Base-by-base conservation (phyloP, 1,139 yeast species). In the Kodamaea anthophila region DNA sequence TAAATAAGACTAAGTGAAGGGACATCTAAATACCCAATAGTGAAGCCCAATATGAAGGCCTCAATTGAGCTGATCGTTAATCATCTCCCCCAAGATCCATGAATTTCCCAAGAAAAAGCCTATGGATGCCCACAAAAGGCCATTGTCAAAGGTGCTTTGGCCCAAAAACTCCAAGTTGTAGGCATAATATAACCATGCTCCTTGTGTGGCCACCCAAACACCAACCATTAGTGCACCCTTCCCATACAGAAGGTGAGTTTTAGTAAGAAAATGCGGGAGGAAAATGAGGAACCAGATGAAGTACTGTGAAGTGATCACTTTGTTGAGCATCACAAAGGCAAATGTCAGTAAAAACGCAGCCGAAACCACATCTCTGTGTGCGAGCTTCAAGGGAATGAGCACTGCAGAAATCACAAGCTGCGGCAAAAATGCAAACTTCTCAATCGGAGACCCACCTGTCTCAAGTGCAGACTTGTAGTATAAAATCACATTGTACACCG, bases 261-360 rank as follows among this genome's bases (percentile, higher is more conserved):
- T 49, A 2, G 77, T 61, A 11, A 83, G 51, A 47, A 65, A 78
- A 33, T 84, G 74, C 1, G 97, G 97, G 28, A 87, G 55, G 43
- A 87, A 74, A 10, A 87, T 85, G 47, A 91, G 60, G 51, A 80
- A 87, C 96, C 98, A 91, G 43, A 88, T 76, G 53, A 91, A 91
- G 54, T 91, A 91, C 48, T 81, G 93, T 1, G 96, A 85, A 0
- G 98, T 91, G 46, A 94, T 83, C 20, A 91, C 97, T 56, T 91
- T 91, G 61, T 91, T 91, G 59, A 81, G 86, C 2, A 93, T 69
- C 20, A 88, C 96, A 59, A 91, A 91, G 16, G 86, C 72, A 53
- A 86, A 80, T 1, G 98, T 91, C 55, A 88, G 97, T n/a, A 87
- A 52, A 48, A 88, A 85, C 40, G 86, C 54, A 13, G 87, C 72